A percentile compares a stretch with the other conserved stretches of the same genome.
phyloP scores from a whole-genome alignment of 352 stramenopile genomes.

The Globisporangium recalcitrans region DNA sequence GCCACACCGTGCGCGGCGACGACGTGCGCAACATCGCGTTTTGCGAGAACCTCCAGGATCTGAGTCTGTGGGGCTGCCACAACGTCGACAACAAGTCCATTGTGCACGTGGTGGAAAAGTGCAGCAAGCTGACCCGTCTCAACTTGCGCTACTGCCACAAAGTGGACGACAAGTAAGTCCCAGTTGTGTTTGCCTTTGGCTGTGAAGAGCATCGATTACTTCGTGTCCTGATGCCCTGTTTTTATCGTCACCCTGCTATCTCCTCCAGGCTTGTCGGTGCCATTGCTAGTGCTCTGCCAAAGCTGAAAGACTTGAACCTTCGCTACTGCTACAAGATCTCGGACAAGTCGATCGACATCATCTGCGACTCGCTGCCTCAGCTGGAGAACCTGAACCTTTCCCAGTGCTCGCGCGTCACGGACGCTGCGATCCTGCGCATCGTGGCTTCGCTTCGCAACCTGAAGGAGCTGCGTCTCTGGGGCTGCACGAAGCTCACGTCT shows the following conservation, averaged over 20 bases:
- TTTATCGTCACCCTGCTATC: background rate
- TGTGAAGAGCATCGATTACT: background rate
- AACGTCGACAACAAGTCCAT: conserved; percentile 72
- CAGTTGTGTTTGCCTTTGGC: background rate
- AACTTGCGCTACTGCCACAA: conserved; percentile 85
- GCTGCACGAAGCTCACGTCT: conserved; percentile 78
- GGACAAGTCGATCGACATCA: conserved; percentile 45
- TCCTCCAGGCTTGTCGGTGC: conserved; percentile 35
- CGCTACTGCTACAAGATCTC: conserved; percentile 87
- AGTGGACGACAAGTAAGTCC: conserved; percentile 55
- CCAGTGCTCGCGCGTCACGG: conserved; percentile 75
- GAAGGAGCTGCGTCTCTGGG: conserved; percentile 76
- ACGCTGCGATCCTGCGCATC: conserved; percentile 58
- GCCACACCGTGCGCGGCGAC: conserved; percentile 56
- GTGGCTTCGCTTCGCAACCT: conserved; percentile 46
- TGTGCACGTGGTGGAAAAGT: conserved; percentile 46
- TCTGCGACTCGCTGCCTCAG: conserved; percentile 42
- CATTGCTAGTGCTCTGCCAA: conserved; percentile 37
- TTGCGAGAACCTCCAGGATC: conserved; percentile 42
- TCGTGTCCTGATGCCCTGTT: background rate
- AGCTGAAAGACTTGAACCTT: conserved; percentile 68
- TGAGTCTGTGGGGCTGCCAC: conserved; percentile 75
- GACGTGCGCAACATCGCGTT: conserved; percentile 42
- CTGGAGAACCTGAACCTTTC: conserved; percentile 76
- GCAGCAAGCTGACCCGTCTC: conserved; percentile 37